Evolutionary conservation across 352 stramenopile genomes (phyloP).

Genomic region (Blastocystis sp.): DNA sequence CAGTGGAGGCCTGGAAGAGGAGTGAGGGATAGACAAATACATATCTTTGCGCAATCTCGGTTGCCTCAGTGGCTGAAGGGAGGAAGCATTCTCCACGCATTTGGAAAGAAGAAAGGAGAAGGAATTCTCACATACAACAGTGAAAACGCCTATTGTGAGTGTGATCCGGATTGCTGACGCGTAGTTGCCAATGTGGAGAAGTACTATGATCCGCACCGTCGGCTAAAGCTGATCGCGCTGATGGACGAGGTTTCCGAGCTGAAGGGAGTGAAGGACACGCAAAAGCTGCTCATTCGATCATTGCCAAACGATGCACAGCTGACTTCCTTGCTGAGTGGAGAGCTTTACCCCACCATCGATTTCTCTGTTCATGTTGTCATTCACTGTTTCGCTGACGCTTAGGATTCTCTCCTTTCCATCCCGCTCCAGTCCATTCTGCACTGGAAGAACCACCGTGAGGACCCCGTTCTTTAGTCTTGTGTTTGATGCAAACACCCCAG

Average conservation of each 20-base stretch:
- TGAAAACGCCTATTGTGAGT: neutral
- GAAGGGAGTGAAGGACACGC: neutral
- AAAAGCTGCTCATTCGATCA: neutral
- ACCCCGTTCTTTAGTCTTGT: constrained; percentile 32
- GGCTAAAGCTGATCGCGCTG: constrained; percentile 8
- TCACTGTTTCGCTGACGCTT: neutral
- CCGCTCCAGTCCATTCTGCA: constrained; percentile 3
- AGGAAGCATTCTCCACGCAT: neutral
- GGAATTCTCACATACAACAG: neutral
- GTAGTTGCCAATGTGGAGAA: neutral
- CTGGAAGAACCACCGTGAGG: constrained; percentile 24
- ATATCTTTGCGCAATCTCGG: constrained; percentile 34
- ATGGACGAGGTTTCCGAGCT: neutral
- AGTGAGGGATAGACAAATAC: constrained; percentile 7
- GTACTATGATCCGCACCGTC: constrained; percentile 48
- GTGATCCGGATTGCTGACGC: neutral
- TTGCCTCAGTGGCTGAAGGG: constrained; percentile 41
- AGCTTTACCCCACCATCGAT: constrained; percentile 18
- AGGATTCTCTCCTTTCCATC: constrained; percentile 23
- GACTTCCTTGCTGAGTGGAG: neutral
- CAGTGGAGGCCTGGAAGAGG: neutral
- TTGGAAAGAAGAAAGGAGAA: neutral
- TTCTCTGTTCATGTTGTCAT: neutral
- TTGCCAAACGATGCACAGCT: constrained; percentile 14
- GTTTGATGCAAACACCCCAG: no score